Evolutionary conservation across 2,329 filamentous ascomycete genomes (phyloP), one percentile per base, ranked within the genome.

Genomic region (Colletotrichum abscissum): DNA sequence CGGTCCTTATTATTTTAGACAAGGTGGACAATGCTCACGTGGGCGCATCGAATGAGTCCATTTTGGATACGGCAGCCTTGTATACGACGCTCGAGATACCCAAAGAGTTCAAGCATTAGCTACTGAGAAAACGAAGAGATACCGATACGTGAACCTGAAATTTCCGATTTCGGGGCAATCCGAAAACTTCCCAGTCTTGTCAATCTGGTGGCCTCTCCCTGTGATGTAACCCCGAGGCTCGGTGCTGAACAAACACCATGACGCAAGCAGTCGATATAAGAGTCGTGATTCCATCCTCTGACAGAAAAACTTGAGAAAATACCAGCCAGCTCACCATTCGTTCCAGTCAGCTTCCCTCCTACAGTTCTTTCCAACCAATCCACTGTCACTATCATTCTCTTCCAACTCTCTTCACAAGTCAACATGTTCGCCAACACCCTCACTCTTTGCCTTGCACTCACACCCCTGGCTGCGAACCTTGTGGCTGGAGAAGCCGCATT

Each of bases 161-260:
- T n/a, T n/a, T 49, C 8, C 19, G 8, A 49, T 1, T 19, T 49
- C 4, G 42, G 19, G 19, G 42, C 1, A 49, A 11, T 5, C 7
- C 42, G 7, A n/a, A 11, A 9, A 9, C 14, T 8, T 2, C 1
- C 8, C 1, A 22, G 42, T 11, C 0, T 11, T 11, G 19, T 22
- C 8, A 49, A 5, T 49, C 4, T 22, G 4, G 16, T 9, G 0
- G 3, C 19, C 42, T 49, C 42, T 49, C 7, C 42, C 42, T 49
- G 19, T 49, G 3, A 5, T 11, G 19, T n/a, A 3, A 0, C 22
- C 0, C 19, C 7, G 3, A 2, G 4, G n/a, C n/a, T n/a, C n/a
- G n/a, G n/a, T n/a, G 8, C 8, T 49, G 42, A 9, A n/a, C 42
- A 49, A 49, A 22, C 42, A 22, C 2, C 8, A 9, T 1, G 19